phyloP scores from a whole-genome alignment of 805 yeast genomes.

The Candida tammaniensis region DNA sequence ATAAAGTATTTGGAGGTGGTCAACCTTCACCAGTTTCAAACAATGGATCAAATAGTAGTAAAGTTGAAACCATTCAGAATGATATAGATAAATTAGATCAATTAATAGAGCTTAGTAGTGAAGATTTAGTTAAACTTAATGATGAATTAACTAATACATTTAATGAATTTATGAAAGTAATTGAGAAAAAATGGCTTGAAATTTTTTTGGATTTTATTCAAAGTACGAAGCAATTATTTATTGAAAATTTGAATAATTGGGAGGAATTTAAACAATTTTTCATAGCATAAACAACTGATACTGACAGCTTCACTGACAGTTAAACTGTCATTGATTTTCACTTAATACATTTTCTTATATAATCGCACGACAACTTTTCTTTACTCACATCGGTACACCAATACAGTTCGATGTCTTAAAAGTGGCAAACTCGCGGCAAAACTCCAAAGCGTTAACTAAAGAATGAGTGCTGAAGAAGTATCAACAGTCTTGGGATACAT shows the following conservation, averaged over 20 bases:
- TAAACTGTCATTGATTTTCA: too few relatives aligned
- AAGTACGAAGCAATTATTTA: constrained; percentile 31
- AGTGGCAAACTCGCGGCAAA: too few relatives aligned
- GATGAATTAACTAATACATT: constrained; percentile 40
- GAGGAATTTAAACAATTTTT: constrained; percentile 23
- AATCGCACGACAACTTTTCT: too few relatives aligned
- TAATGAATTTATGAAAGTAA: constrained; percentile 30
- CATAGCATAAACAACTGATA: too few relatives aligned
- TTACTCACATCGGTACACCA: too few relatives aligned
- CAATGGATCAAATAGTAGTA: constrained; percentile 7
- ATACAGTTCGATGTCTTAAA: too few relatives aligned
- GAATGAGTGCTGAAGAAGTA: constrained; percentile 45
- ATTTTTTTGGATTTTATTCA: constrained; percentile 37
- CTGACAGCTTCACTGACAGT: too few relatives aligned
- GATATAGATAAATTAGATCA: constrained; percentile 47
- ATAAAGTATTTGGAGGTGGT: constrained; percentile 39
- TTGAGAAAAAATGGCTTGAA: constrained; percentile 41
- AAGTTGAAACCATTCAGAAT: constrained; percentile 34
- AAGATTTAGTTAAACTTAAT: constrained; percentile 45
- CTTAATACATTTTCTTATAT: too few relatives aligned
- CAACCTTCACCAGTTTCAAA: neutral
- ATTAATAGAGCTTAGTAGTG: constrained; percentile 40
- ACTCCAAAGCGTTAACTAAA: too few relatives aligned
- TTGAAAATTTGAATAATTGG: constrained; percentile 33
- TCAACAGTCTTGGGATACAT: constrained; percentile 54